Percentiles rank a stretch among this genome's conserved stretches.
phyloP scores from a whole-genome alignment of 2,329 filamentous ascomycete species.

The Curvularia sp. region DNA sequence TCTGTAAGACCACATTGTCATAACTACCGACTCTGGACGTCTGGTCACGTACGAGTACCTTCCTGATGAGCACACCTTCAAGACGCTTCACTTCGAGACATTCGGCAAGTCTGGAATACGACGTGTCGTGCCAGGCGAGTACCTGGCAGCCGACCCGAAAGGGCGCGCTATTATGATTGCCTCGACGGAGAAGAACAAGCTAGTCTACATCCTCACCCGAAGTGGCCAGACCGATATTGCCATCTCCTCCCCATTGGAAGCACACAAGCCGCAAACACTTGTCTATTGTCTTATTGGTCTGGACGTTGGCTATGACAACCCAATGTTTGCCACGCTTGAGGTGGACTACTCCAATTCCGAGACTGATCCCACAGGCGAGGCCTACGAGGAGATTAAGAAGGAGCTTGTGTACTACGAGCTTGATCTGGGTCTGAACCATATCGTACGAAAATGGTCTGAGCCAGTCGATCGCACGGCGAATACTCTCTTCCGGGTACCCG shows the following conservation, averaged over 20 bases:
- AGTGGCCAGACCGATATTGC: constrained; percentile 93
- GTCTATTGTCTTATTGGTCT: constrained; percentile 87
- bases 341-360: constrained; percentile 92
- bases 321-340: constrained; percentile 93
- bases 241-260: constrained; percentile 95
- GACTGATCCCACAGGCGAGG: constrained; percentile 85
- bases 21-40: constrained; percentile 93
- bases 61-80: constrained; percentile 84
- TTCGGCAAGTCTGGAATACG: constrained; percentile 97
- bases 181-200: constrained; percentile 97
- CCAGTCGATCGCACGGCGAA: constrained; percentile 88
- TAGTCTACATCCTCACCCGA: constrained; percentile 97
- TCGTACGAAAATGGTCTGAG: constrained; percentile 96
- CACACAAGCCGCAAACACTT: constrained; percentile 89
- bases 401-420: constrained; percentile 96
- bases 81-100: constrained; percentile 90
- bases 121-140: constrained; percentile 93
- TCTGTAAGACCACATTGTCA: constrained; percentile 85
- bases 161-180: constrained; percentile 94
- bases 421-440: constrained; percentile 94
- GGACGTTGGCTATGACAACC: constrained; percentile 96
- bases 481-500: constrained; percentile 92
- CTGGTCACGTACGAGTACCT: constrained; percentile 94
- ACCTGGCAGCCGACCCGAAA: constrained; percentile 93
- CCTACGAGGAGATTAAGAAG: constrained; percentile 83